Percentiles rank a stretch among this genome's conserved stretches.
These are phyloP conservation scores for Talaromyces sp. DNA, from an alignment of 2,329 filamentous ascomycete species.

Conservation along the genomic window DNA sequence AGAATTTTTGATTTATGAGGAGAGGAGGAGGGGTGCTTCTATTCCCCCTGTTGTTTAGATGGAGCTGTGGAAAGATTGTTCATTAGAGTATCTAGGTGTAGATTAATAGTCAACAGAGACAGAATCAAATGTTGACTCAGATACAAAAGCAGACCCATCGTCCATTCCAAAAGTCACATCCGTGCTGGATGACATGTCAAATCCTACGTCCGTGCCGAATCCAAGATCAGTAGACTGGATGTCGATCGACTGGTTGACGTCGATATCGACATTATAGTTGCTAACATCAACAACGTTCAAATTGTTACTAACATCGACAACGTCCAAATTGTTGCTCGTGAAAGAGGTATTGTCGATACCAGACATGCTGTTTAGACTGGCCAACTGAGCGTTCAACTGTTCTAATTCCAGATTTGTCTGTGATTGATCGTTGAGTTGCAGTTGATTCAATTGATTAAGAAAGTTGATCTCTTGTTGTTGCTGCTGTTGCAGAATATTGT, in stretches of 20 bases:
- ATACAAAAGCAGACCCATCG: background rate
- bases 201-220: background rate
- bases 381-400: conserved; percentile 13
- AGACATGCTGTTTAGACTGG: conserved; percentile 9
- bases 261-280: conserved; percentile 3
- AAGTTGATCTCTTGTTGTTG: conserved; percentile 9
- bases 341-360: background rate
- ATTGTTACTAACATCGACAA: conserved; percentile 3
- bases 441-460: conserved; percentile 2
- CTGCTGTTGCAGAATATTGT: conserved; percentile 11
- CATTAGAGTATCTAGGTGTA: background rate
- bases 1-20: conserved; percentile 50
- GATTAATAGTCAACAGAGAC: background rate
- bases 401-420: conserved; percentile 11
- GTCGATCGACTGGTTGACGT: conserved; percentile 9
- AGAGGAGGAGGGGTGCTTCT: conserved; percentile 25
- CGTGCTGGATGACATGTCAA: background rate
- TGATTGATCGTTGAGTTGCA: conserved; percentile 1
- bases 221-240: background rate
- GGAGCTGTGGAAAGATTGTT: background rate
- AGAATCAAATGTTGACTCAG: background rate
- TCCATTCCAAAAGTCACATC: conserved; percentile 1
- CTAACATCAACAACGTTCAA: conserved; percentile 5
- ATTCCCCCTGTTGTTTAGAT: background rate
- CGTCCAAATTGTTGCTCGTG: background rate